These are phyloP conservation scores for Ustanciosporium gigantosporum DNA, from an alignment of 1,284 basidiomycete species.

Conservation along the genomic window DNA sequence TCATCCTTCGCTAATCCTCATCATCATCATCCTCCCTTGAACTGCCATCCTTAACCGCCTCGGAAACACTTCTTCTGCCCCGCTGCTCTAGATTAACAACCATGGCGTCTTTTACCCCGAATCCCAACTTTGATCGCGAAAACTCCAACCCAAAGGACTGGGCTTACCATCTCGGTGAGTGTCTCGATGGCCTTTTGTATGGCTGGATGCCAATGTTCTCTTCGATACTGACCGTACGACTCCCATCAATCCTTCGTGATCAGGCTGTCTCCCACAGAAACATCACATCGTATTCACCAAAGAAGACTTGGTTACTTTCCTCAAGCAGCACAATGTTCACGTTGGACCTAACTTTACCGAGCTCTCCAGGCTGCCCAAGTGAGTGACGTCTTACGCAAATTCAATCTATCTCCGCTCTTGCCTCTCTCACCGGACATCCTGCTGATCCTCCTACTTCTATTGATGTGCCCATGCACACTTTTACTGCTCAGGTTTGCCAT, in stretches of 20 bases:
- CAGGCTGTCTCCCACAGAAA: constrained; percentile 34
- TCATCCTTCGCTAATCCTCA: no score
- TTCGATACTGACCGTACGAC: no score
- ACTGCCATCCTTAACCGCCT: no score
- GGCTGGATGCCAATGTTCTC: no score
- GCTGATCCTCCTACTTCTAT: not conserved
- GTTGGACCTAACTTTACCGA: constrained; percentile 52
- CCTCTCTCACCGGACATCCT: not conserved
- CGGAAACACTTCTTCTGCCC: no score
- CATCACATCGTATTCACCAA: constrained; percentile 55
- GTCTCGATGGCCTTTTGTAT: not conserved
- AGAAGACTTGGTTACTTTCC: constrained; percentile 42
- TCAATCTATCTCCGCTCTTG: not conserved
- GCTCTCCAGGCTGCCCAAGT: constrained; percentile 47
- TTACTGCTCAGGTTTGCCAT: constrained; percentile 20
- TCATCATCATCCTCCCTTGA: no score
- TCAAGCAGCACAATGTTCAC: constrained; percentile 51
- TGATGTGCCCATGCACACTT: no score
- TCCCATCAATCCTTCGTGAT: no score
- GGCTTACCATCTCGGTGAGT: constrained; percentile 51
- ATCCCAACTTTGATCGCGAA: constrained; percentile 35
- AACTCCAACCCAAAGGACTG: constrained; percentile 52
- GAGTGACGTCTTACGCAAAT: not conserved
- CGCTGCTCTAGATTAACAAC: no score
- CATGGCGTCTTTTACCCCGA: constrained; percentile 44